Evolutionary conservation across 768 basidiomycete genomes (phyloP).

Genomic region (Serendipita vermifera): DNA sequence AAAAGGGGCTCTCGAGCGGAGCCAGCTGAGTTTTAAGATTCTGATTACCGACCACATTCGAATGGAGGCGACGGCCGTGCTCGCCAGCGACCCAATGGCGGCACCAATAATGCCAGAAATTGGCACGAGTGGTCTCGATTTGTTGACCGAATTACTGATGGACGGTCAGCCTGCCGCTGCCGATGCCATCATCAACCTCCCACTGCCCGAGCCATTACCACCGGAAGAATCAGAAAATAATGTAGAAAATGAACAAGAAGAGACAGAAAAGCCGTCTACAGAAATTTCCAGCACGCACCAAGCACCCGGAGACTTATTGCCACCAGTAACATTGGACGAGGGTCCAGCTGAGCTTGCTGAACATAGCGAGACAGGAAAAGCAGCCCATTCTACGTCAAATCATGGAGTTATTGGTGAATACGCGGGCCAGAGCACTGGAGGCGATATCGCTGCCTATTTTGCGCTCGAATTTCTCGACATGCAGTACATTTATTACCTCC

Average conservation of each 20-base stretch:
- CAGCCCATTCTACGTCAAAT: background rate
- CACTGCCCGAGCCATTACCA: constrained; percentile 3
- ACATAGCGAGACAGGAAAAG: no score
- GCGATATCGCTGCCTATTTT: constrained; percentile 7
- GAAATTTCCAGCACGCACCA: background rate
- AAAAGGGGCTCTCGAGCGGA: no score
- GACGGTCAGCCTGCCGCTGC: background rate
- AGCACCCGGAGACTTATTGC: background rate
- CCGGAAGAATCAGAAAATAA: background rate
- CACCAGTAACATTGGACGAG: background rate
- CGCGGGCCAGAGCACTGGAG: background rate
- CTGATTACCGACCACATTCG: no score
- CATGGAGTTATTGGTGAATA: background rate
- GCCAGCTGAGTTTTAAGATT: no score
- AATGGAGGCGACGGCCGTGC: background rate
- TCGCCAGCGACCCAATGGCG: background rate
- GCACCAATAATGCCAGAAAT: constrained; percentile 8
- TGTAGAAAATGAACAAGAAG: background rate
- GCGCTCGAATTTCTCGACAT: constrained; percentile 4
- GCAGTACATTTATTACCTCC: constrained; percentile 8
- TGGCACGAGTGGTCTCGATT: background rate
- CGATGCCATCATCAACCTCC: background rate
- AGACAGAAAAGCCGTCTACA: background rate
- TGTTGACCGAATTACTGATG: background rate
- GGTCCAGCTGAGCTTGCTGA: background rate